Conservation (phyloP, 2,329 filamentous ascomycete species). For the Purpureocillium lavendulum region DNA sequence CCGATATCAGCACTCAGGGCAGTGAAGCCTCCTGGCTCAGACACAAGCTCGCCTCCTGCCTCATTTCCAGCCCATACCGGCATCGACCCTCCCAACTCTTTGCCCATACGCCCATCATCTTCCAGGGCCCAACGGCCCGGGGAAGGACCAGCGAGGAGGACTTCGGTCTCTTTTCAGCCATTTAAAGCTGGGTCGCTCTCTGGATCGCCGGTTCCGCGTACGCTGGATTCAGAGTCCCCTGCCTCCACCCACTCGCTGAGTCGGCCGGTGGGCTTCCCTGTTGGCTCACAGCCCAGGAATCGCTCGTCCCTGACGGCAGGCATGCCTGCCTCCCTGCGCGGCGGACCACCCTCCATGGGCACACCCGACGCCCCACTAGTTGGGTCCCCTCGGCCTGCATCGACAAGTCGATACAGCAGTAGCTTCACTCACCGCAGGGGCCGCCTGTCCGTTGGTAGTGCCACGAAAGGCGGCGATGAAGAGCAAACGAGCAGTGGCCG, state of each 20-base stretch:
- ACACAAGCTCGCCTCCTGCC: slow-evolving; percentile 49
- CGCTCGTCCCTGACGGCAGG: slow-evolving; percentile 66
- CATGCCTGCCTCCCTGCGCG: slow-evolving; percentile 65
- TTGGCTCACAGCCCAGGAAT: slow-evolving; percentile 46
- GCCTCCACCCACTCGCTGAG: slow-evolving; percentile 46
- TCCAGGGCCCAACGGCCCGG: slow-evolving; percentile 34
- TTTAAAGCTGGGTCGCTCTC: slow-evolving; percentile 97
- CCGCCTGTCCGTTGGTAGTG: slow-evolving; percentile 67
- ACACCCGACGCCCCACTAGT: slow-evolving; percentile 58
- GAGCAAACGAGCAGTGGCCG: slow-evolving; percentile 76
- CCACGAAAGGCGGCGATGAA: slow-evolving; percentile 58
- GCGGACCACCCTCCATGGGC: slow-evolving; percentile 48
- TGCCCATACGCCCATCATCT: slow-evolving; percentile 36
- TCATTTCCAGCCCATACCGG: slow-evolving; percentile 40
- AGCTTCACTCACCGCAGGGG: slow-evolving; percentile 83
- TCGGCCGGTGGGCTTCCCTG: slow-evolving; percentile 37
- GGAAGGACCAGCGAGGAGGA: slow-evolving; percentile 54
- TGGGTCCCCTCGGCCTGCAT: slow-evolving; percentile 70
- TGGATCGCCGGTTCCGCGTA: slow-evolving; percentile 61
- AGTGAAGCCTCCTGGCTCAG: slow-evolving; percentile 52
- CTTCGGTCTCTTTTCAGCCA: slow-evolving; percentile 84
- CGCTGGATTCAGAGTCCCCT: slow-evolving; percentile 41
- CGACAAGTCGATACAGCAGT: slow-evolving; percentile 81
- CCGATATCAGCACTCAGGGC: slow-evolving; percentile 77
- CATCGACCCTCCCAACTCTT: slow-evolving; percentile 38